Percentiles rank a stretch among this genome's conserved stretches.
phyloP scores from a whole-genome alignment of 345 rosid species.

The Cardiospermum halicacabum region DNA sequence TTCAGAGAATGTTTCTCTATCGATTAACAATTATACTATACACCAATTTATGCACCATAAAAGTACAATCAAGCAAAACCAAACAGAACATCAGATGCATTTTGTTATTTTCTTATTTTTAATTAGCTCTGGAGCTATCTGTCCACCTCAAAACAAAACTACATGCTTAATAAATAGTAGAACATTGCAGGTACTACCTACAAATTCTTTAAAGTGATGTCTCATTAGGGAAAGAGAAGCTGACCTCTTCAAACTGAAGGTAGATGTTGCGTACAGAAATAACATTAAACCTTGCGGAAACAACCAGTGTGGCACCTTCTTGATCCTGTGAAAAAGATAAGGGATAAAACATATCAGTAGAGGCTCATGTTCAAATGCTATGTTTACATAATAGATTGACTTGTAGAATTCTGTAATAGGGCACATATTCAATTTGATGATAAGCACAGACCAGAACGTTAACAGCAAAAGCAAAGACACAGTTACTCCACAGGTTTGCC shows the following conservation, averaged over 20 bases:
- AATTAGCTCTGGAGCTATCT: not conserved
- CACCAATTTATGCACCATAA: not conserved
- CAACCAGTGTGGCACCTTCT: conserved; percentile 87
- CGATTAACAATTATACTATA: not conserved
- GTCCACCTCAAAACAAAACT: not conserved
- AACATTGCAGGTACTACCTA: conserved; percentile 7
- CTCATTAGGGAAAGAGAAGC: conserved; percentile 24
- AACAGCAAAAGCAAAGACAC: not conserved
- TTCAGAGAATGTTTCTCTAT: not conserved
- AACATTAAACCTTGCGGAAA: conserved; percentile 72
- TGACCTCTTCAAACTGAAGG: conserved; percentile 91
- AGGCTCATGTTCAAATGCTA: not conserved
- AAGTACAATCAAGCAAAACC: not conserved
- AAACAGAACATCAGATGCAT: too few species aligned
- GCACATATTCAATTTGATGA: not conserved
- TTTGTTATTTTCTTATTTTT: not conserved
- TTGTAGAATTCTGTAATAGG: too few species aligned
- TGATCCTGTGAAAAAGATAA: conserved; percentile 52
- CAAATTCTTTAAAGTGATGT: conserved; percentile 4
- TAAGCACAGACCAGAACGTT: not conserved
- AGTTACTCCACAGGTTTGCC: not conserved
- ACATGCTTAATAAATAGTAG: not conserved
- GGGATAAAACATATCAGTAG: conserved; percentile 2
- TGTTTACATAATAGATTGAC: not conserved
- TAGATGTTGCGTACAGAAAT: conserved; percentile 73